A percentile compares a stretch with the other conserved stretches of the same genome.
These are phyloP conservation scores for Melaleuca alternifolia DNA, from an alignment of 345 rosid species.

Conservation along the genomic window DNA sequence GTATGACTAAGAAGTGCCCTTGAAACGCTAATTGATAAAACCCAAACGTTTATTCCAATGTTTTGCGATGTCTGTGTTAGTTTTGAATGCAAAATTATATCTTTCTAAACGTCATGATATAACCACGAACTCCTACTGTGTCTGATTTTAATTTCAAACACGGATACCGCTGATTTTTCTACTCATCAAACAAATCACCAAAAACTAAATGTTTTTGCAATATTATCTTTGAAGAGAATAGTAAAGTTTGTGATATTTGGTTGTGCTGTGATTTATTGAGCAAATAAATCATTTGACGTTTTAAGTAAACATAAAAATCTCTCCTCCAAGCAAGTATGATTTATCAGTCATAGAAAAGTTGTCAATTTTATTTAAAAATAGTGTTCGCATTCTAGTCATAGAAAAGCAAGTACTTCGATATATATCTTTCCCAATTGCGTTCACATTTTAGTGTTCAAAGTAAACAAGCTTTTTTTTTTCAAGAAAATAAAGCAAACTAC, in stretches of 20 bases:
- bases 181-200: background rate
- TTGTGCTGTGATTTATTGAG: background rate
- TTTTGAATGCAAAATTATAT: too few relatives aligned
- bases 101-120: fast-evolving
- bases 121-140: fast-evolving
- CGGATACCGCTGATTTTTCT: background rate
- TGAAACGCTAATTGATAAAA: fast-evolving
- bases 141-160: background rate
- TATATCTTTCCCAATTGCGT: background rate
- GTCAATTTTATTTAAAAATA: too few relatives aligned
- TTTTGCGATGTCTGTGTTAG: background rate
- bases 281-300: too few relatives aligned
- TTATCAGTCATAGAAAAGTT: background rate
- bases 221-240: too few relatives aligned
- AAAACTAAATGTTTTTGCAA: background rate
- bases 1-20: too few relatives aligned
- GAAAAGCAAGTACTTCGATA: too few relatives aligned
- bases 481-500: background rate
- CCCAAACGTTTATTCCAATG: fast-evolving
- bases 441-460: background rate
- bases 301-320: background rate
- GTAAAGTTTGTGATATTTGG: background rate
- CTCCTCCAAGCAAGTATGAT: background rate
- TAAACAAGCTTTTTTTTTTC: too few relatives aligned
- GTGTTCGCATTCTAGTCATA: too few relatives aligned